phyloP scores from a whole-genome alignment of 169 alveolate genomes.

The Plasmodium vivax region DNA sequence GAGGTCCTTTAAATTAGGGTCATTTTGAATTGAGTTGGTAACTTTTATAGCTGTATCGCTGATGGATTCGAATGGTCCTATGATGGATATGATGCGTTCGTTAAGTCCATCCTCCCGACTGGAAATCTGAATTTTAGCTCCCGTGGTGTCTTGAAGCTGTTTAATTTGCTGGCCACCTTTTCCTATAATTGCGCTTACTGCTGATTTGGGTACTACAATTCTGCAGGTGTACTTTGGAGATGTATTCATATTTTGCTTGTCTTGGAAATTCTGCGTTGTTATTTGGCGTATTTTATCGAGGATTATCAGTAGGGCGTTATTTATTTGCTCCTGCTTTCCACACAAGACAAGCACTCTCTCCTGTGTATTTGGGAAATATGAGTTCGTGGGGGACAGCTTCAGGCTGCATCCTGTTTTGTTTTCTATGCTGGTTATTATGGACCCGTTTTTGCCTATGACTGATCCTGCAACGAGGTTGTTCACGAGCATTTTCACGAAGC shows the following conservation, averaged over 20 bases:
- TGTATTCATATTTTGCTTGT: conserved; percentile 12
- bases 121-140: conserved; percentile 56
- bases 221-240: conserved; percentile 59
- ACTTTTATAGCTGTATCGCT: conserved; percentile 58
- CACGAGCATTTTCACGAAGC: conserved; percentile 71
- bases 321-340: conserved; percentile 61
- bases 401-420: conserved; percentile 72
- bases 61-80: conserved; percentile 66
- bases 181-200: conserved; percentile 76
- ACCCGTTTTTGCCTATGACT: conserved; percentile 69
- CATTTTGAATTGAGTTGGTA: conserved; percentile 41
- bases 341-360: conserved; percentile 63
- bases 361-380: conserved; percentile 74
- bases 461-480: conserved; percentile 74
- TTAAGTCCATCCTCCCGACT: conserved; percentile 67
- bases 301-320: conserved; percentile 51
- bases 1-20: conserved; percentile 71
- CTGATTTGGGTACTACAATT: conserved; percentile 74
- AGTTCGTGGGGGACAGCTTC: conserved; percentile 58
- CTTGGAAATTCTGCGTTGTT: conserved; percentile 1
- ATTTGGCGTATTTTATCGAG: conserved; percentile 64
- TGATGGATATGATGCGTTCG: conserved; percentile 52
- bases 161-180: conserved; percentile 72
- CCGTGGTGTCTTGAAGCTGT: conserved; percentile 60
- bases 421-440: conserved; percentile 64